Evolutionary conservation across 208 protist genomes (phyloP), one percentile per base, ranked within the genome.

Genomic region (Trypanosoma grayi): DNA sequence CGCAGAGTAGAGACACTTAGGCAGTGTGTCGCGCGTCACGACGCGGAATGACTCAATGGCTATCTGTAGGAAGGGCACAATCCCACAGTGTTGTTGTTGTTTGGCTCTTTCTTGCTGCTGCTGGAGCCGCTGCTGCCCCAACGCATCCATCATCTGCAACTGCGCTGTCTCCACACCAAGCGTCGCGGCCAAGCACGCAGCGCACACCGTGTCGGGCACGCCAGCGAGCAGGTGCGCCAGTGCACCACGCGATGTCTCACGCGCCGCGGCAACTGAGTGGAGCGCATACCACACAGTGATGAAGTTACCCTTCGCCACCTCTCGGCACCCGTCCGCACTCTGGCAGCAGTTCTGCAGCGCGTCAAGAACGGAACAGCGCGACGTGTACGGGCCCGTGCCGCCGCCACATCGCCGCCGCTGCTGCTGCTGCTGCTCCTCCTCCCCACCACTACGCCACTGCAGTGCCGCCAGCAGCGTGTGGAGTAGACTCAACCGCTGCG

Each of bases 1-100:
- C 24, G n/a, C 22, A 48, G 33, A 51, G 36, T 51, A 60, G 11
- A 60, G 55, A 31, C 20, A 40, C 18, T 4, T 18, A 37, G 39
- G 41, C 7, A 60, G 10, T 1, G 4, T 51, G 18, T 60, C 55
- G 20, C 40, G 30, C 18, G 41, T 60, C 16, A 60, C 55, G 20
- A 60, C 28, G 8, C 31, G 24, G 8, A 60, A 51, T 2, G 55
- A 60, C 4, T 40, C n/a, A 2, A 60, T 37, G 9, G 16, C 16
- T 10, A 24, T 22, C 4, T 48, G 20, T 25, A 59, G 25, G 24
- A 36, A 25, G 1, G 18, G 18, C 20, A 46, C 28, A n/a, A 18
- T 20, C 36, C 2, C 10, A 2, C 2, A 14, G 24, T 47, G 33
- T 59, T 34, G 0, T 50, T 20, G 3, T 36, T 30, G 25, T 40